Conservation (phyloP, 768 basidiomycete species). For the Mycena pura region DNA sequence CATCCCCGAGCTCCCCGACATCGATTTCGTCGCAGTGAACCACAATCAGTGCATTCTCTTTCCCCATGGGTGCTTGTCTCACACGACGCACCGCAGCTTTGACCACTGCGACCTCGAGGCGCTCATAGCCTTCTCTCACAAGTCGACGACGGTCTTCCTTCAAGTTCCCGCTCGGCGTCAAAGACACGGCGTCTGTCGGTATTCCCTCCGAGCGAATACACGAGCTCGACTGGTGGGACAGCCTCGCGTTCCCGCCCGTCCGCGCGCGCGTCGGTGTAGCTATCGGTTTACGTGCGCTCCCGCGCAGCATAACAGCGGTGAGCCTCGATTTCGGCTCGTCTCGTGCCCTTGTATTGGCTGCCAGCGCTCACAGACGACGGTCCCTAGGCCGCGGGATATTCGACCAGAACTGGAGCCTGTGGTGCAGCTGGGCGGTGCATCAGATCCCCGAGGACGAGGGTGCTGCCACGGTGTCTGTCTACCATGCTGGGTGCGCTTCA, state of each 20-base stretch:
- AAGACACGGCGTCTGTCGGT: constrained; percentile 29
- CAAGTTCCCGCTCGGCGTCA: constrained; percentile 47
- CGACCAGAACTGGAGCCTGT: constrained; percentile 44
- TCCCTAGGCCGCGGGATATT: constrained; percentile 39
- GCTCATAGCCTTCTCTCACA: constrained; percentile 27
- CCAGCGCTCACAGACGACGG: not conserved
- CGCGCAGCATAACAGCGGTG: constrained; percentile 51
- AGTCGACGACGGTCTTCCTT: constrained; percentile 42
- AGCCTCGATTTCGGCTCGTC: too few species aligned
- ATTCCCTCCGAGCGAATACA: constrained; percentile 38
- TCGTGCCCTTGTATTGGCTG: not conserved
- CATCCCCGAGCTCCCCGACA: too few species aligned
- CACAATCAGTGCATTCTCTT: too few species aligned
- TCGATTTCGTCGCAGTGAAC: too few species aligned
- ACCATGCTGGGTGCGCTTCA: constrained; percentile 12
- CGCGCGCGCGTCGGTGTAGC: not conserved
- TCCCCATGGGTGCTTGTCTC: too few species aligned
- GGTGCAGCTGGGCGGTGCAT: constrained; percentile 49
- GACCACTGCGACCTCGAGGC: constrained; percentile 49
- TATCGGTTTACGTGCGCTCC: constrained; percentile 43
- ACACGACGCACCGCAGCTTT: too few species aligned
- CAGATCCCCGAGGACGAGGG: constrained; percentile 22
- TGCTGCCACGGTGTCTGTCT: not conserved
- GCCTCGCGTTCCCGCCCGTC: constrained; percentile 28
- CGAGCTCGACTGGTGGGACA: constrained; percentile 53